These are phyloP conservation scores for Pelagomonas calceolata DNA, from an alignment of 108 stramenopile species.

Conservation along the genomic window DNA sequence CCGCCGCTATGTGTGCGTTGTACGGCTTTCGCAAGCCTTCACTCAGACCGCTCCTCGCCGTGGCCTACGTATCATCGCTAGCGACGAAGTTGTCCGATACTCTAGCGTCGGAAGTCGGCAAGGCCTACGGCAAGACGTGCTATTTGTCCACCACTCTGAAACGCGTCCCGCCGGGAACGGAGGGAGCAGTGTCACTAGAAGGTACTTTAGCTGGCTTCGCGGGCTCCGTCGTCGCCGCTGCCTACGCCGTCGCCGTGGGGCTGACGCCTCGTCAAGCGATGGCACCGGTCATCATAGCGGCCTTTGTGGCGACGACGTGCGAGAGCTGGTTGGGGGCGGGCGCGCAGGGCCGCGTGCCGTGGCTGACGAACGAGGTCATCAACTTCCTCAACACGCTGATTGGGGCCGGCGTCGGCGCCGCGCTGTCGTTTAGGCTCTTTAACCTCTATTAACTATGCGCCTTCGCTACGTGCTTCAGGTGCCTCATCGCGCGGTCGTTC, in stretches of 20 bases:
- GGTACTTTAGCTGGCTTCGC: slow-evolving; percentile 36
- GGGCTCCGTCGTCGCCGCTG: slow-evolving; percentile 27
- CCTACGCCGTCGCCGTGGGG: slow-evolving; percentile 9
- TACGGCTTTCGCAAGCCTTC: neutral
- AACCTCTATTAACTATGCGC: too few relatives aligned
- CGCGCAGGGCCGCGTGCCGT: slow-evolving; percentile 20
- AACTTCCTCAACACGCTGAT: slow-evolving; percentile 38
- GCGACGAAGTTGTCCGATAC: slow-evolving; percentile 43
- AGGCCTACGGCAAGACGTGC: slow-evolving; percentile 19
- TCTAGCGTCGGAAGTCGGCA: slow-evolving; percentile 30
- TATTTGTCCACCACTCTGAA: slow-evolving; percentile 40
- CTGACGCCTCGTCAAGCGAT: neutral
- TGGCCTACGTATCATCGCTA: slow-evolving; percentile 31
- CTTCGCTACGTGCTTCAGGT: too few relatives aligned
- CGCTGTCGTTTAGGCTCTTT: too few relatives aligned
- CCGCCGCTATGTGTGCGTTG: neutral
- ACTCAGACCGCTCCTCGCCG: neutral
- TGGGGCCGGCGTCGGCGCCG: slow-evolving; percentile 13
- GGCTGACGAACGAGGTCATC: slow-evolving; percentile 40
- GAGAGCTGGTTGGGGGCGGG: slow-evolving; percentile 39
- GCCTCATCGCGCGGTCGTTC: too few relatives aligned
- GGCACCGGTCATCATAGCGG: slow-evolving; percentile 12
- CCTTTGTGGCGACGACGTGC: slow-evolving; percentile 30
- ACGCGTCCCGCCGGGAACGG: slow-evolving; percentile 36
- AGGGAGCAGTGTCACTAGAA: slow-evolving; percentile 42